Evolutionary conservation across 371 early-diverging fungal genomes (phyloP).

Genomic region (Mortierella sp.): DNA sequence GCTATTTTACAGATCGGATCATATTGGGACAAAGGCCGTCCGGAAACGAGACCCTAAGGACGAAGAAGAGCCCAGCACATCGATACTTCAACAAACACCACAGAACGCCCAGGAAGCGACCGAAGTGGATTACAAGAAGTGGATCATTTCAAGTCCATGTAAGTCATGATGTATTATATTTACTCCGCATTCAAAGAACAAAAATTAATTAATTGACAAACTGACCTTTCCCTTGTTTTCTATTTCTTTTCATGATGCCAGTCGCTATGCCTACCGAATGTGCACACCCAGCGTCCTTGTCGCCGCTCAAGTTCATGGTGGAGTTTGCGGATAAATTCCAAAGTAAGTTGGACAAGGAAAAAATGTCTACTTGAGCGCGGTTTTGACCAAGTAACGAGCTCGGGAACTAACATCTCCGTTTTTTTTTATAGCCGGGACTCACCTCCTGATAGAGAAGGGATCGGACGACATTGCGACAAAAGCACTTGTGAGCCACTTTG

Average conservation of each 20-base stretch:
- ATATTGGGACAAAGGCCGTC: constrained; percentile 6
- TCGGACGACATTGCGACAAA: constrained; percentile 10
- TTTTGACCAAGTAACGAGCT: not conserved
- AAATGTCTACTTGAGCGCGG: not conserved
- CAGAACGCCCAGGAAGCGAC: not conserved
- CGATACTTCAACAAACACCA: constrained; percentile 14
- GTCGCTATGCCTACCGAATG: constrained; percentile 33
- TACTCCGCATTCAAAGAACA: too few species aligned
- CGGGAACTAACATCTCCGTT: not conserved
- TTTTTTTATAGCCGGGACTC: constrained; percentile 8
- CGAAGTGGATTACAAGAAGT: constrained; percentile 13
- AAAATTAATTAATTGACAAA: not conserved
- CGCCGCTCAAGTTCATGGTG: constrained; percentile 6
- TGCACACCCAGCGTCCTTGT: constrained; percentile 34
- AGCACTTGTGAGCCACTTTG: constrained; percentile 30
- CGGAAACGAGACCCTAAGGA: not conserved
- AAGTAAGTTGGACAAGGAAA: not conserved
- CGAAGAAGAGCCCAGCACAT: not conserved
- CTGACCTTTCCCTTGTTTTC: not conserved
- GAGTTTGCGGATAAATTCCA: not conserved
- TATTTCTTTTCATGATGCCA: not conserved
- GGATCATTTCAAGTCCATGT: not conserved
- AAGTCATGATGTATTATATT: not conserved
- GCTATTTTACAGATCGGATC: constrained; percentile 30
- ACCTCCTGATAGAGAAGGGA: constrained; percentile 16